Percentiles rank a stretch among this genome's conserved stretches.
Conservation (phyloP, 2,329 filamentous ascomycete species). For the Fusarium sp. region DNA sequence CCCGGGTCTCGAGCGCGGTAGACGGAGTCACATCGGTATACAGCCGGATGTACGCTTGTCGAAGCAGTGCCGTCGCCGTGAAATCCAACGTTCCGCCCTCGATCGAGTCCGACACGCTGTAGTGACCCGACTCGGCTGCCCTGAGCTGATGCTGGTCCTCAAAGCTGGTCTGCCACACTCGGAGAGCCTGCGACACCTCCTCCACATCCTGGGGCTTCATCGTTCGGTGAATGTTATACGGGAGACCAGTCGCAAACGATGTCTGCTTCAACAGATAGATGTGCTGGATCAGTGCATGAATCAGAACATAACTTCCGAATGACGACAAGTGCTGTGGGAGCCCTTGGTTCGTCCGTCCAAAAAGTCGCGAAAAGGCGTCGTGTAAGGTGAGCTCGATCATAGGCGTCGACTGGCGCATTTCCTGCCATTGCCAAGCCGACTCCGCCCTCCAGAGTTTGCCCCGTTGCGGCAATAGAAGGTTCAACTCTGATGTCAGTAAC, state of each 20-base stretch:
- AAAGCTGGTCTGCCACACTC: slow-evolving; percentile 69
- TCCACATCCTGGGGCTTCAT: slow-evolving; percentile 68
- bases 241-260: slow-evolving; percentile 61
- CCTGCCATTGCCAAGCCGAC: slow-evolving; percentile 70
- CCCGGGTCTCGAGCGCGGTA: slow-evolving; percentile 73
- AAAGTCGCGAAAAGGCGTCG: slow-evolving; percentile 67
- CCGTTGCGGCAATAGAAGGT: slow-evolving; percentile 65
- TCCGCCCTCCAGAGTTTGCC: slow-evolving; percentile 69
- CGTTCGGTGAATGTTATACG: slow-evolving; percentile 63
- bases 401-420: slow-evolving; percentile 63
- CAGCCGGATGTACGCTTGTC: slow-evolving; percentile 72
- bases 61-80: slow-evolving; percentile 72
- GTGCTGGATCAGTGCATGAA: slow-evolving; percentile 78
- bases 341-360: slow-evolving; percentile 63
- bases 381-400: slow-evolving; percentile 66
- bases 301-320: slow-evolving; percentile 77
- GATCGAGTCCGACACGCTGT: slow-evolving; percentile 61
- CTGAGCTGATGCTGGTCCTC: slow-evolving; percentile 66
- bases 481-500: slow-evolving; percentile 69
- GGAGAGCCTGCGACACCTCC: slow-evolving; percentile 65
- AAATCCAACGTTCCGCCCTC: slow-evolving; percentile 73
- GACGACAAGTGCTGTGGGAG: slow-evolving; percentile 66
- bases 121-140: slow-evolving; percentile 60
- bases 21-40: slow-evolving; percentile 74
- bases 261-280: slow-evolving; percentile 77